phyloP scores from a whole-genome alignment of 106 monocot genomes.

The Agapanthus africanus region DNA sequence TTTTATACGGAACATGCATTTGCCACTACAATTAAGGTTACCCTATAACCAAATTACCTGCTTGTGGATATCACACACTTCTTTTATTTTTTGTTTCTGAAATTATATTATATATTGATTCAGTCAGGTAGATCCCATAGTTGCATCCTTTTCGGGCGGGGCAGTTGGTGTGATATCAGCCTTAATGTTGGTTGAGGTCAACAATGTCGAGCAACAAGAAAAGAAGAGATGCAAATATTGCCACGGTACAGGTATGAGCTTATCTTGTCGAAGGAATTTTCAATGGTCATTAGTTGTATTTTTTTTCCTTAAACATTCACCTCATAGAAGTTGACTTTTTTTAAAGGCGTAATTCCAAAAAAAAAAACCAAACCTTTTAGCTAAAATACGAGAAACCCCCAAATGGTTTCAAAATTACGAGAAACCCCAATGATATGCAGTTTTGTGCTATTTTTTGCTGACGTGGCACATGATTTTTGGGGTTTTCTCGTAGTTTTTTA shows the following conservation, averaged over 20 bases:
- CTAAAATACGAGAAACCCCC: too few relatives aligned
- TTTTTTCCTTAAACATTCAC: too few relatives aligned
- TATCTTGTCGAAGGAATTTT: not conserved
- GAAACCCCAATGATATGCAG: too few relatives aligned
- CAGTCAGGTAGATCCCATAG: conserved; percentile 96
- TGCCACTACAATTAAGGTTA: conserved; percentile 84
- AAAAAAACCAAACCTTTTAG: too few relatives aligned
- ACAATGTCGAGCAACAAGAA: conserved; percentile 83
- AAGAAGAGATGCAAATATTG: conserved; percentile 97
- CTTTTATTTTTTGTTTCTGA: not conserved
- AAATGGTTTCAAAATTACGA: too few relatives aligned
- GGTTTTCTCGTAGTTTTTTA: too few relatives aligned
- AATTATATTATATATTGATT: conserved; percentile 4
- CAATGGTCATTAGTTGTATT: too few relatives aligned
- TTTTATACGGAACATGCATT: conserved; percentile 82
- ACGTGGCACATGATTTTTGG: too few relatives aligned
- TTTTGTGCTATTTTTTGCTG: too few relatives aligned
- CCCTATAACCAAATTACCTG: not conserved
- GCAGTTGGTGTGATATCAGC: conserved; percentile 95
- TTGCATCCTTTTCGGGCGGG: conserved; percentile 90
- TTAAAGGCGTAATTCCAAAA: too few relatives aligned
- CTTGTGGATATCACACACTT: not conserved
- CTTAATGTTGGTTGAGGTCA: conserved; percentile 81
- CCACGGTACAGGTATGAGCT: conserved; percentile 62
- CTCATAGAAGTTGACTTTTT: too few relatives aligned